These are phyloP conservation scores for Saururus chinensis DNA, from an alignment of 164 flowering plant genomes.

Conservation along the genomic window DNA sequence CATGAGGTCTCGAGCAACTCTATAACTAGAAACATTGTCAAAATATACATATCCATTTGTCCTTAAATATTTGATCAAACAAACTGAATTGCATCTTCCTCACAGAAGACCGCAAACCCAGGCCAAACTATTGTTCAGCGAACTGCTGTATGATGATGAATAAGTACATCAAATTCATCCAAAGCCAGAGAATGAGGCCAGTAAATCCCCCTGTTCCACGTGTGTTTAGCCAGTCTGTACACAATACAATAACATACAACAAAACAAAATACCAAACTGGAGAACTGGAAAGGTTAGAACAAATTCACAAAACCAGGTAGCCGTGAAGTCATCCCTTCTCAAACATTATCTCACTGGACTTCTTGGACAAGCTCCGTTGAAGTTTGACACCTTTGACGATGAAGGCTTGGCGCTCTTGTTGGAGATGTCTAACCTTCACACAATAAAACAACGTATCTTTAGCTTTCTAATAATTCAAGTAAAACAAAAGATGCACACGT, in stretches of 20 bases:
- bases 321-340: not conserved
- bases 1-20: not conserved
- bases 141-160: not conserved
- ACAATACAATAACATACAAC: constrained; percentile 1
- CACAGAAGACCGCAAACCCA: not conserved
- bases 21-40: not conserved
- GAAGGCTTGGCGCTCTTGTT: not conserved
- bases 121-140: not conserved
- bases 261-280: not conserved
- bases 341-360: not conserved
- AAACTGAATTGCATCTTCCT: not conserved
- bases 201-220: not conserved
- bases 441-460: not conserved
- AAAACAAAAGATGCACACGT: not conserved
- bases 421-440: not conserved
- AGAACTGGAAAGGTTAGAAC: not conserved
- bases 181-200: not conserved
- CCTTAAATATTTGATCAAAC: not conserved
- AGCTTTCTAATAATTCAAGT: not conserved
- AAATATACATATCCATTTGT: not conserved
- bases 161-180: not conserved
- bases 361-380: not conserved
- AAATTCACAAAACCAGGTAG: not conserved
- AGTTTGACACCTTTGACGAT: not conserved
- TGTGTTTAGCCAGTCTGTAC: not conserved